phyloP scores from a whole-genome alignment of 495 filamentous ascomycete genomes.

The Talaromyces adpressus region DNA sequence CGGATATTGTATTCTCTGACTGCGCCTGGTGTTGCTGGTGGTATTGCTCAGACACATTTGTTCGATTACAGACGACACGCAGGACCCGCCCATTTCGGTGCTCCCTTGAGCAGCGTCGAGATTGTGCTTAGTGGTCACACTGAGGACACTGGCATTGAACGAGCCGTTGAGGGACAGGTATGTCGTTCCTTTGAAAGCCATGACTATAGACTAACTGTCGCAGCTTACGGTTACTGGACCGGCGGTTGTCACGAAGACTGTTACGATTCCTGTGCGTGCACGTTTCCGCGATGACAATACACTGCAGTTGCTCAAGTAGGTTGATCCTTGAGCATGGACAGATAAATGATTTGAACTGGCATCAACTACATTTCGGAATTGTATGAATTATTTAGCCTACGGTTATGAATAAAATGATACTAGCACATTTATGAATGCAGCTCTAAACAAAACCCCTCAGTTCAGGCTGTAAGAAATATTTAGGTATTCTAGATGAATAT shows the following conservation, averaged over 20 bases:
- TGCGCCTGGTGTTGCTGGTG: slow-evolving; percentile 73
- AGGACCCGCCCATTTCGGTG: slow-evolving; percentile 67
- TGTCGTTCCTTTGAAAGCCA: slow-evolving; percentile 1
- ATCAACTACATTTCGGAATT: not conserved
- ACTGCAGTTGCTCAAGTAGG: slow-evolving; percentile 16
- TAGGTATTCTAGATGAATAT: not conserved
- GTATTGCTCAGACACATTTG: slow-evolving; percentile 72
- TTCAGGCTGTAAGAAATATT: not conserved
- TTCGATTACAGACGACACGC: slow-evolving; percentile 73
- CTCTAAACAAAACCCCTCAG: not conserved
- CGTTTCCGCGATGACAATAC: slow-evolving; percentile 38
- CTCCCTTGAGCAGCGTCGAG: slow-evolving; percentile 73
- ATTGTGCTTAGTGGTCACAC: slow-evolving; percentile 54
- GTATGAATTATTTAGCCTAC: not conserved
- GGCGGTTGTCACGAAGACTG: slow-evolving; percentile 27
- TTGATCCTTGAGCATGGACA: not conserved
- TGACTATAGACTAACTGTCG: slow-evolving; percentile 8
- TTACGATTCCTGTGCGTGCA: slow-evolving; percentile 21
- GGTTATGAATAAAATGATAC: not conserved
- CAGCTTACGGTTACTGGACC: slow-evolving; percentile 36
- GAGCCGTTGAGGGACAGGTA: slow-evolving; percentile 53
- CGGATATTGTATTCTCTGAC: slow-evolving; percentile 82
- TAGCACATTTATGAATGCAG: not conserved
- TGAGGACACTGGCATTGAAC: slow-evolving; percentile 51
- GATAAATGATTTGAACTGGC: not conserved